Evolutionary conservation across 2,329 filamentous ascomycete genomes (phyloP), one percentile per base, ranked within the genome.

Genomic region (Hypoxylon sp.): DNA sequence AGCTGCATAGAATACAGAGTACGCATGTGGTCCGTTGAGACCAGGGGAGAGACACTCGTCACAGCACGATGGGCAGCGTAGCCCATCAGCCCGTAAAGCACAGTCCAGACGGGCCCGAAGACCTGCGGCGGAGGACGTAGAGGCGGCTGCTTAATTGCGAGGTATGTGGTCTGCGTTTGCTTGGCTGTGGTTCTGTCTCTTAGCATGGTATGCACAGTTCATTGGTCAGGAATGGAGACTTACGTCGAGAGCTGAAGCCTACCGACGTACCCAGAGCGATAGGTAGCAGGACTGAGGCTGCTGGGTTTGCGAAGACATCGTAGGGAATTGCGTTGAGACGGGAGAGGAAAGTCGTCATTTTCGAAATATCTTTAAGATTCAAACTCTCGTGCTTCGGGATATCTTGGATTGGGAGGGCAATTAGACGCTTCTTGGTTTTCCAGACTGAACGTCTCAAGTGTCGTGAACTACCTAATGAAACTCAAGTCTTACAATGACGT

Each of bases 1-100:
- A 97, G 88, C 80, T 97, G 94, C 64, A 94, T 83, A 1, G 91
- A 92, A 82, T 97, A 97, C 29, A 97, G 85, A 0, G 91, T 92
- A 92, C 90, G 70, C 90, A 91, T 70, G 88, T 84, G 76, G 87
- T 87, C 61, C 12, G 69, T 47, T 2, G 65, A 58, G 46, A 51
- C 62, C 16, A 64, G 55, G 9, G 56, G n/a, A 23, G 43, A 50
- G 85, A 48, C 90, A 90, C 9, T 81, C 82, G 79, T 86, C 75
- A 91, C 89, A 58, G 91, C 93, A 47, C 92, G 90, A 80, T 97
- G 90, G 34, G 93, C 90, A 21, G 93, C 91, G 78, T 96, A 97
- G 63, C 95, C 95, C 93, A 97, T 97, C 19, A 91, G 78, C 1
- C 85, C 88, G 74, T 91, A 91, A n/a, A 91, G 84, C 32, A 84